Evolutionary conservation across 345 rosid genomes (phyloP), one percentile per base, ranked within the genome.

Genomic region (Turritis glabra): DNA sequence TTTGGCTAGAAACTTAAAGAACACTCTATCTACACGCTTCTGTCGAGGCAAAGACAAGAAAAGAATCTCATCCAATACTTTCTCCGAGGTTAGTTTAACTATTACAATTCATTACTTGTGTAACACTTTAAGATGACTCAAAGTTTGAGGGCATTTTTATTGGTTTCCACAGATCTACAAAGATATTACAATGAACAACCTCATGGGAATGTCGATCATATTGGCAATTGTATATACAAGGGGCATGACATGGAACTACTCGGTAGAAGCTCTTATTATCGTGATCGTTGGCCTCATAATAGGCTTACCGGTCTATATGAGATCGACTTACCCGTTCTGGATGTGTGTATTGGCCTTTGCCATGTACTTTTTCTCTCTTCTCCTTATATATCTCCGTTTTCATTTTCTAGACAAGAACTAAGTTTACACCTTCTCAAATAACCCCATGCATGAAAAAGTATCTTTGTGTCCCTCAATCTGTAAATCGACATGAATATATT

Each of bases 191-290:
- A 64, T 77, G 73, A 72, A 77, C 37, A 77, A 65, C 46, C 44
- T 77, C 47, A 53, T 69, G 75, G 75, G 70, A 18, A 62, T 76
- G n/a, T 76, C 75, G 21, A 33, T 76, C 57, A 62, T 69, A 52
- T 69, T 76, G 70, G 79, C 52, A 6, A 64, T 69, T 44, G 41
- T 76, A 6, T 76, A 76, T 58, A 18, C 58, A 17, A 55, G 64
- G 41, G 79, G 64, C 15, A 69, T 76, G 56, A 43, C 74, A 17
- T 76, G 79, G 71, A 69, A 69, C 6, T 33, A 55, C 74, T 76
- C 79, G 0, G 29, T 54, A 7, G 80, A 76, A 76, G 40, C 47
- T 52, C 64, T 69, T 61, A 60, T 69, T 32, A 14, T 69, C 1
- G 79, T 69, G 64, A 32, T 76, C 29, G 13, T 76, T 46, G 75